Conservation (phyloP, 2,329 filamentous ascomycete genomes). For the Aureobasidium sp. region DNA sequence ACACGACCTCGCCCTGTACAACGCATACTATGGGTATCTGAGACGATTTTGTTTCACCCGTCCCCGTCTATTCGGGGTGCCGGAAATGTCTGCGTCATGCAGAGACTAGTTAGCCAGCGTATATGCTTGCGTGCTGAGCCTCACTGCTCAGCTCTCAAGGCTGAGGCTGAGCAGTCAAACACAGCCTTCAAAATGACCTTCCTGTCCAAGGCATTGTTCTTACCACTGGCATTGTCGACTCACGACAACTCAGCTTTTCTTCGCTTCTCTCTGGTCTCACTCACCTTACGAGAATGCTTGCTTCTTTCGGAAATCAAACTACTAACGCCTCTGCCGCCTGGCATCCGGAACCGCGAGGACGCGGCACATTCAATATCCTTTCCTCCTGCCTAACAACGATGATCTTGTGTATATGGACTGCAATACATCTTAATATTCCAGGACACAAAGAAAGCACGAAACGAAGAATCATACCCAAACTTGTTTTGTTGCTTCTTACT, state of each 20-base stretch:
- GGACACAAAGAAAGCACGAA: background rate
- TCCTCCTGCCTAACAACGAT: slow-evolving; percentile 14
- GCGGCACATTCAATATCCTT: slow-evolving; percentile 14
- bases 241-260: background rate
- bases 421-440: slow-evolving; percentile 16
- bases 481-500: slow-evolving; percentile 13
- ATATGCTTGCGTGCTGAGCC: background rate
- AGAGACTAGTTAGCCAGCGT: background rate
- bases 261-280: background rate
- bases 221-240: too few relatives aligned
- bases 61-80: too few relatives aligned
- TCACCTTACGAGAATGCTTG: background rate
- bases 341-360: slow-evolving; percentile 14
- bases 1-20: too few relatives aligned
- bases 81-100: background rate
- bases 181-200: background rate
- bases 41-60: background rate
- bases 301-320: background rate
- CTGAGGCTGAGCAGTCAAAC: background rate
- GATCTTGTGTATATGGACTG: slow-evolving; percentile 15
- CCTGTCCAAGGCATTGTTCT: background rate
- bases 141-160: background rate
- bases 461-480: slow-evolving; percentile 9
- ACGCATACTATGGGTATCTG: background rate
- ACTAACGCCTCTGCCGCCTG: background rate